Percentiles rank a stretch among this genome's conserved stretches.
These are phyloP conservation scores for Sophora flavescens DNA, from an alignment of 306 rosid species.

Conservation along the genomic window DNA sequence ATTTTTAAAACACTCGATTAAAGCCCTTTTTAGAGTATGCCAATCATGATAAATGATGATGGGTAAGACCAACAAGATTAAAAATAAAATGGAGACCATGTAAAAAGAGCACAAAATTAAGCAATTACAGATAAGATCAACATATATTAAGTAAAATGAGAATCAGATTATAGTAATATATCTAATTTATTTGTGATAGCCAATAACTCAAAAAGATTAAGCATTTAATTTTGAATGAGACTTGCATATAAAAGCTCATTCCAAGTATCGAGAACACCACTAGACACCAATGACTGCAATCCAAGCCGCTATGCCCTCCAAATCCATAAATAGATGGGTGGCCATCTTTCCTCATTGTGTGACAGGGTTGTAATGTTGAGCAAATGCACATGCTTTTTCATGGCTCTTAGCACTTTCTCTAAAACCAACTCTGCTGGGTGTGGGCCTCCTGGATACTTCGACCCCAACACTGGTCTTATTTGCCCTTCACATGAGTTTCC, in stretches of 20 bases:
- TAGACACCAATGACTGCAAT: constrained; percentile 89
- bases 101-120: no score
- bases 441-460: constrained; percentile 51
- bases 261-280: constrained; percentile 88
- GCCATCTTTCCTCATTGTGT: constrained; percentile 75
- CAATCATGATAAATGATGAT: no score
- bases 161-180: no score
- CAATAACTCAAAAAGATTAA: no score
- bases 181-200: background rate
- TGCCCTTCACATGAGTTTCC: constrained; percentile 56
- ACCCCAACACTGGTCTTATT: constrained; percentile 47
- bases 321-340: constrained; percentile 79
- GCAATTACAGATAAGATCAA: no score
- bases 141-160: no score
- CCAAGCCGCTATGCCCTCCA: constrained; percentile 64
- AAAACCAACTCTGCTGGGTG: constrained; percentile 59
- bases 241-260: constrained; percentile 63
- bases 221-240: constrained; percentile 18
- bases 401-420: constrained; percentile 57
- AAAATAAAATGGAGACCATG: no score
- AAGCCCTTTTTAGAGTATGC: no score
- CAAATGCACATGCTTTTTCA: constrained; percentile 56
- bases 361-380: constrained; percentile 68
- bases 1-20: no score
- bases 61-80: no score